Evolutionary conservation across 495 filamentous ascomycete species (phyloP).

Genomic region (Penicillium steckii): DNA sequence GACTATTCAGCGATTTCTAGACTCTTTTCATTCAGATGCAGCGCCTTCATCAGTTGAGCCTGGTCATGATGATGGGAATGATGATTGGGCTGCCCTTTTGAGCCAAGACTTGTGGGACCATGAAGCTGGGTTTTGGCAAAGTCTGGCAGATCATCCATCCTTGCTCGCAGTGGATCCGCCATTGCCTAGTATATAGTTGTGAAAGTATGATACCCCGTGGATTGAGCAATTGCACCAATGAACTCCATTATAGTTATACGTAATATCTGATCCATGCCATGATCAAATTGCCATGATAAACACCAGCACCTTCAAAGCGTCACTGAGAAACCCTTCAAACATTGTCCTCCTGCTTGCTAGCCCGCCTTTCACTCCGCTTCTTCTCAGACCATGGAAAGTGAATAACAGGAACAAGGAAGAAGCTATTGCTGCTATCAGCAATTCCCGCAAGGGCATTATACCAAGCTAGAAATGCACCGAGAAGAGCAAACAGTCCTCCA

Average conservation of each 20-base stretch:
- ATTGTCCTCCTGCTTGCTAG: background rate
- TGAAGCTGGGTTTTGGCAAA: conserved; percentile 34
- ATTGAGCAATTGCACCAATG: too few species aligned
- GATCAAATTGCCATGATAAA: background rate
- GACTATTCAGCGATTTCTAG: conserved; percentile 33
- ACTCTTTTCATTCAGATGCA: conserved; percentile 26
- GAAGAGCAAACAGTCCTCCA: conserved; percentile 76
- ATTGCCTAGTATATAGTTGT: conserved; percentile 15
- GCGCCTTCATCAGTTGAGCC: conserved; percentile 4
- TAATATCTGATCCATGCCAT: background rate
- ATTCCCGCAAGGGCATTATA: conserved; percentile 91
- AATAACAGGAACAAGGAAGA: conserved; percentile 83
- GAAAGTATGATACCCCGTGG: background rate
- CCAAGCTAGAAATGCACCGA: conserved; percentile 86
- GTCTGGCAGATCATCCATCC: conserved; percentile 33
- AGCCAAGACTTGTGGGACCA: conserved; percentile 34
- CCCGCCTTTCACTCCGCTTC: background rate
- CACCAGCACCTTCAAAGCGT: background rate
- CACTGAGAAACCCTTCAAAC: background rate
- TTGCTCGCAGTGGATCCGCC: conserved; percentile 24
- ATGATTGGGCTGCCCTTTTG: conserved; percentile 30
- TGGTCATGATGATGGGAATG: conserved; percentile 14
- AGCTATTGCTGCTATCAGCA: conserved; percentile 73
- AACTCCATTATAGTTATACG: too few species aligned
- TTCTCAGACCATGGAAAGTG: conserved; percentile 83